Evolutionary conservation across 2,329 filamentous ascomycete species (phyloP).

Genomic region (Penicillium sp.): DNA sequence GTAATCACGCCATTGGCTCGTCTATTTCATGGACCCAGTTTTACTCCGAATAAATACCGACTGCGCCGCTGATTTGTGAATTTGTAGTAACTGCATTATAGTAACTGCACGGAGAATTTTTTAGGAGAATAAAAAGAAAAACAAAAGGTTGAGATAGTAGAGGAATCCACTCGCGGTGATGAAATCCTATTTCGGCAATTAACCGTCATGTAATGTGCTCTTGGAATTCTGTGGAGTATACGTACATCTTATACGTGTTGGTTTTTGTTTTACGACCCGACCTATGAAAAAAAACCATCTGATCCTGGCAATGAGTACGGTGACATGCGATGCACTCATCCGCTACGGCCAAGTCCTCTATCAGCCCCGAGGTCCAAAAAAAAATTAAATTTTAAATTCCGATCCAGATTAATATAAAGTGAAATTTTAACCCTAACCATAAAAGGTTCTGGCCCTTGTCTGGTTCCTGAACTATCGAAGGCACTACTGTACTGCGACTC

Average conservation of each 20-base stretch:
- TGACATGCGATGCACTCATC: constrained; percentile 5
- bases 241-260: neutral
- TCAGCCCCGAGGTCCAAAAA: neutral
- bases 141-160: neutral
- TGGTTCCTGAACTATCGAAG: constrained; percentile 8
- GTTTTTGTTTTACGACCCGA: neutral
- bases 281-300: neutral
- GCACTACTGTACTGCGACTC: constrained; percentile 19
- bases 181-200: neutral
- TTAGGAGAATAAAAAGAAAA: neutral
- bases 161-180: neutral
- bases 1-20: constrained; percentile 16
- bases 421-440: neutral
- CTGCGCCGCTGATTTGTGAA: constrained; percentile 1
- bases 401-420: neutral
- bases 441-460: neutral
- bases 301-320: neutral
- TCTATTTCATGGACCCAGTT: constrained; percentile 10
- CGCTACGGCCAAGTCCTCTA: neutral
- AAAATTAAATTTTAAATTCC: neutral
- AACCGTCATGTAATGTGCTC: neutral
- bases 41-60: constrained; percentile 25
- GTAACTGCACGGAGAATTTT: neutral
- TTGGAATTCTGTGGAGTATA: neutral
- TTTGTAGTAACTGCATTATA: no score